Evolutionary conservation across 2,329 filamentous ascomycete species (phyloP), one percentile per base, ranked within the genome.

Genomic region (Alternaria conjuncta): DNA sequence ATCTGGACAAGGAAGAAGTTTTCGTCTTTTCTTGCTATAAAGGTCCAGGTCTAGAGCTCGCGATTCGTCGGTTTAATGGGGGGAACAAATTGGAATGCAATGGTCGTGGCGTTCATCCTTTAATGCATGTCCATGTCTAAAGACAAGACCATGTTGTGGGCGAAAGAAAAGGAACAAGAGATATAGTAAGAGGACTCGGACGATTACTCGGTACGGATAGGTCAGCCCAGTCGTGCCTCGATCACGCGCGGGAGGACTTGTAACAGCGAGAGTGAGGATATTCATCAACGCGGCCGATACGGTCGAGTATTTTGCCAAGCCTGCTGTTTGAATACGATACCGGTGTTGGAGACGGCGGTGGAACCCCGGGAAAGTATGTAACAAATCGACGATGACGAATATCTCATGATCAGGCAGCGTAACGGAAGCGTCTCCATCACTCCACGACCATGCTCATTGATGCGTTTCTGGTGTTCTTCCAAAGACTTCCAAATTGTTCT

Each of bases 21-120:
- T 0, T 6, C 1, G 5, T 41, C 5, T 41, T 41, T 0, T 0
- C 1, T 41, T 41, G 36, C 5, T 18, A 41, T 0, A 1, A 2
- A 41, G 8, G 15, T n/a, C 15, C 32, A 32, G 11, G 28, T 12
- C 26, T 28, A 11, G 28, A 30, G 28, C 28, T 30, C 28, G 28
- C 28, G 11, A 13, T 12, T 13, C 28, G 28, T 30, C 28, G 28
- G 0, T 30, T 30, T 13, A 30, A 30, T 30, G 28, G 11, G 6
- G 28, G 28, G 5, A 30, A 13, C 28, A 30, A 12, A 30, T 1
- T 30, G 2, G 5, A 1, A 1, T 30, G 28, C 28, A 13, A 30
- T 30, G 11, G 28, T 12, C 11, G 28, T 6, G 28, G 28, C 28
- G 5, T 28, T 28, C 4, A 11, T 5, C 26, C 26, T 28, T 11